Evolutionary conservation across 371 early-diverging fungal genomes (phyloP), one percentile per base, ranked within the genome.

Genomic region (Rhizomucor pusillus): DNA sequence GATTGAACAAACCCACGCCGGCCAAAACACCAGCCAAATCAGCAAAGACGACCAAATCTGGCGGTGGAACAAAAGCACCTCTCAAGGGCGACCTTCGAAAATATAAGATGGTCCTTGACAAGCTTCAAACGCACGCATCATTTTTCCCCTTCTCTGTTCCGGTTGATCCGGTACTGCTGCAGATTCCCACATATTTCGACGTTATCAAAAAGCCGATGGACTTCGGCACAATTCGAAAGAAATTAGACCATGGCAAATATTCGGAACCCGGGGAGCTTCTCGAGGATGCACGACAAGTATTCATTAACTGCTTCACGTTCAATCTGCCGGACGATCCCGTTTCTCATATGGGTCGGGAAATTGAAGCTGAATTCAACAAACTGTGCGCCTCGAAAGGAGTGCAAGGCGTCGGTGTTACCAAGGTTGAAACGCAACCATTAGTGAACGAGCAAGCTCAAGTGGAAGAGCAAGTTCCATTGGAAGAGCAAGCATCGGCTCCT

Each of bases 301-400:
- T 95, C 46, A 53, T 66, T 44, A 97, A 97, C 71, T 94, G 95
- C 65, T 85, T 82, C 48, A 66, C 77, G 41, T 97, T 94, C 72
- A 97, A 97, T 63, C 70, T 80, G 14, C 70, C 82, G 2, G 92
- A 86, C 16, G 78, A 88, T 19, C 86, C 87, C 12, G 90, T 96
- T 1, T 80, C 85, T 58, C 54, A 76, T 18, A 78, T 80, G 70
- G 90, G 86, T 0, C 51, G 65, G 40, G 66, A 72, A 16, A 47
- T 91, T 2, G 84, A 90, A 52, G 44, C 53, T 10, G 73, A 80
- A 4, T 90, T 90, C 56, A 69, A 83, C 9, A 23, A 60, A 13
- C 72, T 82, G 29, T 89, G 89, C 34, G 56, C 41, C 16, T 63
- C 58, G 20, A 65, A 60, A 40, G 63, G 61, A 3, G 39, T 71